Evolutionary conservation across 805 yeast genomes (phyloP).

Genomic region (Yarrowia yakushimensis): DNA sequence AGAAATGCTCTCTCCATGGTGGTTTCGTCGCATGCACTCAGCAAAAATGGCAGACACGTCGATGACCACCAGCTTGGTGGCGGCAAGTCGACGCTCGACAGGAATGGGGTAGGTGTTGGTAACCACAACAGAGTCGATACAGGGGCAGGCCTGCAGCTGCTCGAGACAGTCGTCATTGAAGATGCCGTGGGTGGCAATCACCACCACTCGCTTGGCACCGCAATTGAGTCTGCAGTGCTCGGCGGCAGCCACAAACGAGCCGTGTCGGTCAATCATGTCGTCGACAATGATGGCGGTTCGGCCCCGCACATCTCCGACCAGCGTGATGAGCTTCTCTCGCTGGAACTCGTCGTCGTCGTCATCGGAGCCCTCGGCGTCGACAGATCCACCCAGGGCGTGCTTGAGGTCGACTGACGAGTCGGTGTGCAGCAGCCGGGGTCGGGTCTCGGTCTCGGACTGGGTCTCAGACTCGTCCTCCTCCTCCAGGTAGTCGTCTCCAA

Average conservation of each 20-base stretch:
- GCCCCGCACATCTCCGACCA: constrained; percentile 92
- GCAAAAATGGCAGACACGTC: constrained; percentile 95
- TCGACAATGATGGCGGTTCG: constrained; percentile 92
- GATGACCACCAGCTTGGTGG: constrained; percentile 74
- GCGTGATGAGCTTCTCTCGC: constrained; percentile 81
- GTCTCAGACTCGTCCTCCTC: constrained; percentile 36
- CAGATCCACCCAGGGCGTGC: constrained; percentile 76
- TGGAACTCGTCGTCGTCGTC: constrained; percentile 83
- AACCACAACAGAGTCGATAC: constrained; percentile 87
- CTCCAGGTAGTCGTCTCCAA: constrained; percentile 69
- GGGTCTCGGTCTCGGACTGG: neutral
- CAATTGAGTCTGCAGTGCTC: constrained; percentile 94
- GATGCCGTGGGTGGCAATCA: constrained; percentile 94
- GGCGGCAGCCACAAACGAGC: constrained; percentile 93
- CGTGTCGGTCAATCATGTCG: constrained; percentile 96
- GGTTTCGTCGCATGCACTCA: constrained; percentile 97
- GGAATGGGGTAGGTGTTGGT: constrained; percentile 94
- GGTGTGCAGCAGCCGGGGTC: constrained; percentile 8
- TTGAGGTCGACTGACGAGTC: constrained; percentile 31
- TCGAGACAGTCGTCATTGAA: constrained; percentile 86
- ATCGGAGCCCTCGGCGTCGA: constrained; percentile 70
- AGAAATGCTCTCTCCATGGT: constrained; percentile 94
- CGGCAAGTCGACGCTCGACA: constrained; percentile 52
- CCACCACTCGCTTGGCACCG: constrained; percentile 88
- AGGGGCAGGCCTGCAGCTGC: constrained; percentile 68